These are phyloP conservation scores for Ophiognomonia clavigignenti-juglandacearum DNA, from an alignment of 2,329 filamentous ascomycete species.

Conservation along the genomic window DNA sequence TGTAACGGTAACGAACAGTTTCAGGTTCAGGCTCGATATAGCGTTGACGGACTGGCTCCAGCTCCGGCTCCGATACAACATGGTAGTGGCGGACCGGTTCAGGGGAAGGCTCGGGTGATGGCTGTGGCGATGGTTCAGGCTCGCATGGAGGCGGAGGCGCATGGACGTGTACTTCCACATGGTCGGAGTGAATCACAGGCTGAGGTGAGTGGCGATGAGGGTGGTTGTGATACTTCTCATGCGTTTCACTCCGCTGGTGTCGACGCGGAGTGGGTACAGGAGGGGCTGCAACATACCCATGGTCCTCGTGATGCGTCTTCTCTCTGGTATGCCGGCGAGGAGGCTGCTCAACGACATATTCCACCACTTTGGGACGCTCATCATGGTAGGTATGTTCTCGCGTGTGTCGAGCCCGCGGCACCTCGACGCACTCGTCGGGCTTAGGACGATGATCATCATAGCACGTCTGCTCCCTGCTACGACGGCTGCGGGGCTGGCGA, in stretches of 20 bases:
- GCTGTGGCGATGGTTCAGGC: background rate
- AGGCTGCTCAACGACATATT: background rate
- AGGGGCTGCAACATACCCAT: background rate
- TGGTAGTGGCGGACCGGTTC: background rate
- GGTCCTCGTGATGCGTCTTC: background rate
- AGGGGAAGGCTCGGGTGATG: background rate
- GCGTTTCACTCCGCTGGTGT: background rate
- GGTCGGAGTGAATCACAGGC: background rate
- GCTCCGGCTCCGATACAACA: background rate
- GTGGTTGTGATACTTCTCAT: constrained; percentile 8
- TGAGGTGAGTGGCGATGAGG: constrained; percentile 9
- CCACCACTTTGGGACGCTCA: background rate
- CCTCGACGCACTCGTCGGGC: too few species aligned
- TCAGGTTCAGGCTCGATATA: background rate
- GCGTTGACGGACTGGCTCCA: background rate
- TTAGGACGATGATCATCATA: background rate
- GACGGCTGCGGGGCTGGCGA: background rate
- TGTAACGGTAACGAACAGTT: too few species aligned
- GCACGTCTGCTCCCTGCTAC: background rate
- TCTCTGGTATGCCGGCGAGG: background rate
- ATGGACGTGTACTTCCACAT: background rate
- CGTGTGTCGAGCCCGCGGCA: background rate
- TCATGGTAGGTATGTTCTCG: background rate
- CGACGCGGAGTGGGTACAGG: background rate
- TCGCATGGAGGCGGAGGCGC: background rate